A percentile compares a stretch with the other conserved stretches of the same genome.
Evolutionary conservation across 768 basidiomycete genomes (phyloP).

Genomic region (Lactifluus volemus): DNA sequence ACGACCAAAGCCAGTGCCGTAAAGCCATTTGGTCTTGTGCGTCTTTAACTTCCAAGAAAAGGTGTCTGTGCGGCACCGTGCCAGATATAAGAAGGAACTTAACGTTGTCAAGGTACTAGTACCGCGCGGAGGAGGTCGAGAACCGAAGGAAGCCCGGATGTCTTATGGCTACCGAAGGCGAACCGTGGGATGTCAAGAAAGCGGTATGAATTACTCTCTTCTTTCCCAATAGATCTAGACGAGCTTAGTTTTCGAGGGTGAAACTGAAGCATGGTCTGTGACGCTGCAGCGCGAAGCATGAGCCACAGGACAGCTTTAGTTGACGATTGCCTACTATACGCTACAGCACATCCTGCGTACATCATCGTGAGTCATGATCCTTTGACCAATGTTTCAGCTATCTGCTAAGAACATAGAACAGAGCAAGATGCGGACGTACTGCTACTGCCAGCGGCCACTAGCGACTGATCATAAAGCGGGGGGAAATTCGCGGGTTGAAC

Average conservation of each 20-base stretch:
- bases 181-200: slow-evolving; percentile 74
- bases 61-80: neutral
- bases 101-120: slow-evolving; percentile 28
- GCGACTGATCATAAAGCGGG: too few relatives aligned
- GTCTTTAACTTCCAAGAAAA: neutral
- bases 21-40: slow-evolving; percentile 41
- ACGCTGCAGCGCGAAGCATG: slow-evolving; percentile 48
- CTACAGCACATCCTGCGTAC: neutral
- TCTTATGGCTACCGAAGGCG: slow-evolving; percentile 44
- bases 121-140: slow-evolving; percentile 55
- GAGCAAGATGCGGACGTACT: too few relatives aligned
- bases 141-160: slow-evolving; percentile 53
- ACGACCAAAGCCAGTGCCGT: slow-evolving; percentile 67
- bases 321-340: slow-evolving; percentile 53
- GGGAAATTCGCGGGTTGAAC: too few relatives aligned
- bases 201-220: slow-evolving; percentile 36
- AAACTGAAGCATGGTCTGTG: slow-evolving; percentile 75
- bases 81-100: slow-evolving; percentile 46
- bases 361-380: too few relatives aligned
- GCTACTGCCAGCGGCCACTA: too few relatives aligned
- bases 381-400: too few relatives aligned
- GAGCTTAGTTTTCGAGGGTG: slow-evolving; percentile 52
- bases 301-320: slow-evolving; percentile 50
- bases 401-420: too few relatives aligned
- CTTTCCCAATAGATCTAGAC: neutral